phyloP scores from a whole-genome alignment of 169 alveolate genomes.

The Eimeria sp. region DNA sequence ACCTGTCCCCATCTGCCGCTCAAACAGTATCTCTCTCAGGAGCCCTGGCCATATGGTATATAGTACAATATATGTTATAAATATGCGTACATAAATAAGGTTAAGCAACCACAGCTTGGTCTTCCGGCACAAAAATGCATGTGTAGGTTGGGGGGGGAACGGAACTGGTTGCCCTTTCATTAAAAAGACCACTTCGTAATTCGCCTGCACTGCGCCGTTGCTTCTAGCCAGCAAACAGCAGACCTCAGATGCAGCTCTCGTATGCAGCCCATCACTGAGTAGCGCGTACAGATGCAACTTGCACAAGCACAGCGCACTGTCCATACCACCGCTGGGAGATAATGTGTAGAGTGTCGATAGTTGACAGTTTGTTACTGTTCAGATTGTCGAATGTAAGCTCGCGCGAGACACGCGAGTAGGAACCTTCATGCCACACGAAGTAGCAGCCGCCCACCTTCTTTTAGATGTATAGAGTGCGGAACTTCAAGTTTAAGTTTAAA shows the following conservation, averaged over 20 bases:
- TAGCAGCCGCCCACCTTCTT: not conserved
- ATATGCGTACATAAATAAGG: too few relatives aligned
- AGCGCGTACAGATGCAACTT: not conserved
- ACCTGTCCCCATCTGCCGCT: too few relatives aligned
- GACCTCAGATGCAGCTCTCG: not conserved
- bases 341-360: not conserved
- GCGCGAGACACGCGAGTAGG: not conserved
- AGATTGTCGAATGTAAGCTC: not conserved
- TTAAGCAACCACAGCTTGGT: not conserved
- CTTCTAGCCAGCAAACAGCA: not conserved
- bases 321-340: not conserved
- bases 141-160: not conserved
- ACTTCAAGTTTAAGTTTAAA: not conserved
- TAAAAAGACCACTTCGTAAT: not conserved
- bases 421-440: not conserved
- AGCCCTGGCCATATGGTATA: not conserved
- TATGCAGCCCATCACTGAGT: not conserved
- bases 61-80: too few relatives aligned
- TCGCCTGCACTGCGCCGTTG: not conserved
- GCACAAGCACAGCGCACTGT: not conserved
- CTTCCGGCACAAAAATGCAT: not conserved
- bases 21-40: not conserved
- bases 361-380: not conserved
- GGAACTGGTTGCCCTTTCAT: not conserved
- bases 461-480: not conserved